Evolutionary conservation across 805 yeast genomes (phyloP), one percentile per base, ranked within the genome.

Genomic region (Jamesozyma spencerorum): DNA sequence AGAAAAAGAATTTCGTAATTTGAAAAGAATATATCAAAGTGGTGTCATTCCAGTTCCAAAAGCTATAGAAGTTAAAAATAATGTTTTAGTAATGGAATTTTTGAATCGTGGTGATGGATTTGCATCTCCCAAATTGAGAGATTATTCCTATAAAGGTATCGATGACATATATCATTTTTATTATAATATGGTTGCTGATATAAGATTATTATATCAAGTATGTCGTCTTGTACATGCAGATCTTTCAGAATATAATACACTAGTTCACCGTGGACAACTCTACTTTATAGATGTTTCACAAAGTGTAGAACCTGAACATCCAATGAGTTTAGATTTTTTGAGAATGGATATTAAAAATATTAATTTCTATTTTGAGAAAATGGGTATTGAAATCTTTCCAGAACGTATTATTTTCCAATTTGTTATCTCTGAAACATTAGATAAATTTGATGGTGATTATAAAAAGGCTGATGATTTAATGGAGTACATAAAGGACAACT

Each of bases 271-370:
- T 6, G 79, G 74, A 27, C 74, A 77, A 55, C 66, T 92, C 22
- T 87, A 83, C 63, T 84, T 92, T 43, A 85, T 92, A 50, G 99
- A 92, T 65, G 99, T 92, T 10, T 88, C 97, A 1, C 99, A 92
- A 60, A 80, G 94, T 30, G 97, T 92, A 18, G 97, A 92, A 60
- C 97, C 96, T 8, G 96, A 87, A 52, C 99, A 92, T 63, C 97
- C 96, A 10, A 86, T 86, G 86, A 83, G 95, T 33, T 69, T 92
- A 48, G 97, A 92, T 60, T 92, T 92, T 58, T 65, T 92, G 45
- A 71, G 99, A 57, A 92, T 92, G 98, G 99, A 92, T 64, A 88
- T 92, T 56, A 92, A 90, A 60, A 92, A 92, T 56, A 85, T 90
- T 18, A 92, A 90, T 55, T 92, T 85, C 52, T 92, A 81, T 60